Evolutionary conservation across 345 rosid genomes (phyloP).

Genomic region (Lepidium africanum): DNA sequence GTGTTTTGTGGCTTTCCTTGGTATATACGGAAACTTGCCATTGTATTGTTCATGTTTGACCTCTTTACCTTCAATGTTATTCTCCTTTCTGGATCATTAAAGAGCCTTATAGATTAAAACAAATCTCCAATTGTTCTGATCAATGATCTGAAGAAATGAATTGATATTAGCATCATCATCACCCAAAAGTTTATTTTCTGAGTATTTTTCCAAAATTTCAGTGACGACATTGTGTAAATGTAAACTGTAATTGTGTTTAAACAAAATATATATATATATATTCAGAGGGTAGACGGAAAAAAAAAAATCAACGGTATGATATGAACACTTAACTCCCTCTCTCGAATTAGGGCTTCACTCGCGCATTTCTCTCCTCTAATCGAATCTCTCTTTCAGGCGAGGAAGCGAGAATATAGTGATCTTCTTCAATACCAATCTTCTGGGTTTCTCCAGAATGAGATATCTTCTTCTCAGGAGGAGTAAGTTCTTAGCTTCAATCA

Average conservation of each 20-base stretch:
- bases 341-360: conserved; percentile 13
- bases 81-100: not conserved
- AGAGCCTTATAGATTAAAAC: not conserved
- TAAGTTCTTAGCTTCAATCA: conserved; percentile 25
- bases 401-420: not conserved
- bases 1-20: not conserved
- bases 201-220: no score
- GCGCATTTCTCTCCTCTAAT: not conserved
- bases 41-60: conserved; percentile 4
- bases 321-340: no score
- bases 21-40: not conserved
- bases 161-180: not conserved
- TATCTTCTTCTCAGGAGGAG: conserved; percentile 24
- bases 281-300: no score
- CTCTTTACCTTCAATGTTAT: not conserved
- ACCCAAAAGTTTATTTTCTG: not conserved
- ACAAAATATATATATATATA: no score
- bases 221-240: no score
- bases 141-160: not conserved
- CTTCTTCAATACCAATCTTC: not conserved
- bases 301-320: no score
- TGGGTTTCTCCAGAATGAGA: conserved; percentile 27
- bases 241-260: no score
- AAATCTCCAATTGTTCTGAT: not conserved
- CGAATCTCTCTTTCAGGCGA: conserved; percentile 1